Evolutionary conservation across 306 rosid species (phyloP).

Genomic region (Casuarina equisetifolia): DNA sequence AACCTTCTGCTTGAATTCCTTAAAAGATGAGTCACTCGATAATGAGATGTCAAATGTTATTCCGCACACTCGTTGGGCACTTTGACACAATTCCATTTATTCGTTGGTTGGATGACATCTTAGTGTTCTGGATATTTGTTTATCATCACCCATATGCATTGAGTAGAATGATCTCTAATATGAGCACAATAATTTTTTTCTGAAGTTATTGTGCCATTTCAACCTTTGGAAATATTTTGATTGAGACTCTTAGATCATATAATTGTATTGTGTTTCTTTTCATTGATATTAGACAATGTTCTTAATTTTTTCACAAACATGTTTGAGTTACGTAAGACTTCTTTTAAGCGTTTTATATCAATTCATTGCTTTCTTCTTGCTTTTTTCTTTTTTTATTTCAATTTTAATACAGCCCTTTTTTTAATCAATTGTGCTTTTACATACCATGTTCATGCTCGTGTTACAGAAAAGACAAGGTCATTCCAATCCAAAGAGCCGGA

Average conservation of each 20-base stretch:
- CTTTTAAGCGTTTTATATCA: background rate
- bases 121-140: background rate
- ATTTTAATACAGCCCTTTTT: background rate
- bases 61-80: background rate
- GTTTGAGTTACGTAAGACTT: background rate
- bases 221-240: constrained; percentile 3
- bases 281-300: background rate
- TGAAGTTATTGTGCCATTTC: constrained; percentile 11
- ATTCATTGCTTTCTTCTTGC: background rate
- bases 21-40: background rate
- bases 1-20: background rate
- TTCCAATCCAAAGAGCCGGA: constrained; percentile 73
- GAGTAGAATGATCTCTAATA: background rate
- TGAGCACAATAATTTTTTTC: background rate
- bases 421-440: background rate
- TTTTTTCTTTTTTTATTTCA: background rate
- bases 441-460: background rate
- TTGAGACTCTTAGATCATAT: background rate
- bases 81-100: background rate
- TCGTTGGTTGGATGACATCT: background rate
- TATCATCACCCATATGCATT: background rate
- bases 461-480: constrained; percentile 89
- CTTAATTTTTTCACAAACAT: background rate
- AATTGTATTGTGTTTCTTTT: background rate
- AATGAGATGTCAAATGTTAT: background rate